Evolutionary conservation across 768 basidiomycete genomes (phyloP).

Genomic region (Trichaptum fuscoviolaceum): DNA sequence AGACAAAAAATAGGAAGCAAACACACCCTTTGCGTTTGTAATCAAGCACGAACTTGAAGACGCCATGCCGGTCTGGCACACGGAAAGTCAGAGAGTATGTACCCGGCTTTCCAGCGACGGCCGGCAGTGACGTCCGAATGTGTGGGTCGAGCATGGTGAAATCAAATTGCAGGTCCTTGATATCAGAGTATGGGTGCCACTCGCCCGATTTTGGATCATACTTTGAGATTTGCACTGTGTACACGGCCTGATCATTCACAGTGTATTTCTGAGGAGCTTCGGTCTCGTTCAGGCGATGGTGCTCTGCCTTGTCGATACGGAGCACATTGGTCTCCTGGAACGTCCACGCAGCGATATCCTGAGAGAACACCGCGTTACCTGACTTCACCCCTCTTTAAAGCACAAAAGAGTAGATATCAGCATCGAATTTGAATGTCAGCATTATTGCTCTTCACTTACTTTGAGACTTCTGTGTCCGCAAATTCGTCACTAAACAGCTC

Average conservation of each 20-base stretch:
- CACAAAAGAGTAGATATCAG: conserved; percentile 5
- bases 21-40: conserved; percentile 84
- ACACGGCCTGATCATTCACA: conserved; percentile 83
- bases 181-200: conserved; percentile 70
- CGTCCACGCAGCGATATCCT: conserved; percentile 80
- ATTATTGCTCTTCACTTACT: conserved; percentile 35
- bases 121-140: conserved; percentile 70
- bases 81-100: conserved; percentile 81
- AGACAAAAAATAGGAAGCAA: background rate
- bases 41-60: conserved; percentile 94
- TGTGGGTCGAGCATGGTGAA: conserved; percentile 99
- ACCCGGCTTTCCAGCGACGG: conserved; percentile 52
- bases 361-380: conserved; percentile 70
- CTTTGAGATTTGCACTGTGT: conserved; percentile 64
- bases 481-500: conserved; percentile 77
- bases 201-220: conserved; percentile 47
- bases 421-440: conserved; percentile 2
- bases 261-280: conserved; percentile 71
- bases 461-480: conserved; percentile 54
- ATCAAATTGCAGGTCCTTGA: conserved; percentile 84
- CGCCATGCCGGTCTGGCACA: conserved; percentile 92
- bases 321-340: conserved; percentile 85
- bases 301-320: conserved; percentile 68
- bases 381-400: conserved; percentile 48
- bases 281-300: conserved; percentile 64